phyloP scores from a whole-genome alignment of 2,329 filamentous ascomycete species.

The Sphaerulina musiva region DNA sequence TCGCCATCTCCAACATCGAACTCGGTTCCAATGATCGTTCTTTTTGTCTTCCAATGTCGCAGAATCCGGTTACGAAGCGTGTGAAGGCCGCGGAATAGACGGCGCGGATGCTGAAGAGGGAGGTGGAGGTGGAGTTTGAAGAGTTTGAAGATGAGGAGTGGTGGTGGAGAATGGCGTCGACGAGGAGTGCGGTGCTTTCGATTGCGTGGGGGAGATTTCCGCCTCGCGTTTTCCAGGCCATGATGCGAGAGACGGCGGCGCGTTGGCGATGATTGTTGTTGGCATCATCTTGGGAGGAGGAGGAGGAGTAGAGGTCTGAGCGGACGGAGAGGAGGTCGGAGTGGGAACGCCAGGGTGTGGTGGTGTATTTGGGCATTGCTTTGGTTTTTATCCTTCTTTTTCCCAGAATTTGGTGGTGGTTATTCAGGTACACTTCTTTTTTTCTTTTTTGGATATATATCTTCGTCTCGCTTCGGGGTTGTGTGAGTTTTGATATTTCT shows the following conservation, averaged over 20 bases:
- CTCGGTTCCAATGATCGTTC: slow-evolving; percentile 50
- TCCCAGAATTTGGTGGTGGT: no score
- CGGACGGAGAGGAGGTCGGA: slow-evolving; percentile 61
- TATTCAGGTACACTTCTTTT: no score
- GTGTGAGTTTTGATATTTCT: neutral
- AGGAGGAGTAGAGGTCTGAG: slow-evolving; percentile 53
- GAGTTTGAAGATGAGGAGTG: slow-evolving; percentile 28
- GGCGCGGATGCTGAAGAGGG: slow-evolving; percentile 57
- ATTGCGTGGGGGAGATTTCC: slow-evolving; percentile 71
- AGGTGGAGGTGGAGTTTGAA: slow-evolving; percentile 14
- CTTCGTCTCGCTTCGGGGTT: neutral
- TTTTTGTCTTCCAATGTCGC: slow-evolving; percentile 66
- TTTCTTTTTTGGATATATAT: no score
- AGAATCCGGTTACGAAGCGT: slow-evolving; percentile 68
- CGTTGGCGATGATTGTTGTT: slow-evolving; percentile 26
- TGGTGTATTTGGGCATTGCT: slow-evolving; percentile 62
- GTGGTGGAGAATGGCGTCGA: slow-evolving; percentile 63
- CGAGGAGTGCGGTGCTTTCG: slow-evolving; percentile 69
- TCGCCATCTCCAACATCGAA: slow-evolving; percentile 66
- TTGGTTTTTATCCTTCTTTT: no score
- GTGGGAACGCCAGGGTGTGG: slow-evolving; percentile 65
- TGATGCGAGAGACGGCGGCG: slow-evolving; percentile 36
- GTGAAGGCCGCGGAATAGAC: slow-evolving; percentile 66
- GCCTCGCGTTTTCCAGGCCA: slow-evolving; percentile 56
- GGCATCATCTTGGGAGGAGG: neutral